Percentiles rank a stretch among this genome's conserved stretches.
Conservation (phyloP, 139 green algal genomes). For the Micractinium sp. region DNA sequence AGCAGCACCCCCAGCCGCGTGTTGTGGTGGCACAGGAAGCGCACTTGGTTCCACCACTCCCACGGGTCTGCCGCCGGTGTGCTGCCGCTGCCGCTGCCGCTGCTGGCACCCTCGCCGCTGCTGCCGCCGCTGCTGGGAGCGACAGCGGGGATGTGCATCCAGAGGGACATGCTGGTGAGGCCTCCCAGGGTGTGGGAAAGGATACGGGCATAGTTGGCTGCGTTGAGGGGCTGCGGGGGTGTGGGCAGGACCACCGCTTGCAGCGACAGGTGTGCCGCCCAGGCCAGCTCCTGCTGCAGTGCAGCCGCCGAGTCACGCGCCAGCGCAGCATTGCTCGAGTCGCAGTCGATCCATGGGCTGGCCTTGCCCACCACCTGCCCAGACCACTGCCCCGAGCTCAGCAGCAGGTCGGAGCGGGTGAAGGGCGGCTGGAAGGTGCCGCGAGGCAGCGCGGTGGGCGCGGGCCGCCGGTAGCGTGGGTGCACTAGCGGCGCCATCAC, state of each 20-base stretch:
- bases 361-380: constrained; percentile 80
- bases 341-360: constrained; percentile 85
- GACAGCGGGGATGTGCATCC: constrained; percentile 77
- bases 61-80: constrained; percentile 57
- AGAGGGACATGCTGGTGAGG: constrained; percentile 83
- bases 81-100: constrained; percentile 3
- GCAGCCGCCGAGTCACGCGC: constrained; percentile 60
- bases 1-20: constrained; percentile 78
- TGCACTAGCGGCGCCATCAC: constrained; percentile 80
- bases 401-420: constrained; percentile 71
- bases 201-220: constrained; percentile 78
- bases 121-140: neutral
- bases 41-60: constrained; percentile 83
- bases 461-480: constrained; percentile 48
- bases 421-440: constrained; percentile 60
- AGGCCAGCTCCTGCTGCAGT: constrained; percentile 87
- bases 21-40: constrained; percentile 75
- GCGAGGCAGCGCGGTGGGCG: constrained; percentile 28
- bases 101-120: neutral
- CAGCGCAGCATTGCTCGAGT: constrained; percentile 56
- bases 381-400: constrained; percentile 66
- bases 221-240: constrained; percentile 40
- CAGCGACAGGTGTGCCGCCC: constrained; percentile 90
- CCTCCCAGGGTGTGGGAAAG: constrained; percentile 75
- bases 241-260: constrained; percentile 85